Evolutionary conservation across 2,329 filamentous ascomycete genomes (phyloP), one percentile per base, ranked within the genome.

Genomic region (Atkinsonella texensis): DNA sequence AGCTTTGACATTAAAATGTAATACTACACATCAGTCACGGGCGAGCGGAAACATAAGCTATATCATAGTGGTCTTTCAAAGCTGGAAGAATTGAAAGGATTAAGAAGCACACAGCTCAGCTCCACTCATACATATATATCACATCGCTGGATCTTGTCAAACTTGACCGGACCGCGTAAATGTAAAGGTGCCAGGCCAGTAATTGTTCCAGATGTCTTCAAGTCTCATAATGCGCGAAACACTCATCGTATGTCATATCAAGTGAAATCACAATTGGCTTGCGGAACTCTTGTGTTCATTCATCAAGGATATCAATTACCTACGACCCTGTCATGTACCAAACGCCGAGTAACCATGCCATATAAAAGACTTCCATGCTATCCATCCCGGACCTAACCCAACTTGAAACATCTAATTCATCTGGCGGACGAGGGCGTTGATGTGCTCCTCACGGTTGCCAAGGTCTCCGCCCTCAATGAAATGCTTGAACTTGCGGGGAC

Each of bases 381-480:
- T 63, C 56, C 54, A 59, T 50, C 51, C 60, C 59, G 57, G 59
- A 61, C 52, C 55, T 54, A 62, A 31, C 23, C 60, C 60, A 58
- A 10, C 18, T 42, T 33, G 8, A 9, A 55, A 50, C 31, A 46
- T 59, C 59, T 94, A 98, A 83, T 97, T 97, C 93, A 97, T 97
- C 79, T 95, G 89, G 74, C 88, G 84, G 79, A 98, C 86, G 69
- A 97, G 83, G 66, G 75, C 79, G 76, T 97, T 97, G 83, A 97
- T 96, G 78, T 90, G 84, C 67, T 97, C 90, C 81, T 98, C 93
- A 63, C 93, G 87, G 84, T 98, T 97, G 72, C 93, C 93, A 65
- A 94, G 79, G 75, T 98, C 93, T 85, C 93, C 93, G 75, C 91
- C 93, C 81, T 96, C 87, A 59, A 97, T 87, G 79, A 88, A 97